These are phyloP conservation scores for Candida tropicalis DNA, from an alignment of 1,139 yeast species.

Conservation along the genomic window DNA sequence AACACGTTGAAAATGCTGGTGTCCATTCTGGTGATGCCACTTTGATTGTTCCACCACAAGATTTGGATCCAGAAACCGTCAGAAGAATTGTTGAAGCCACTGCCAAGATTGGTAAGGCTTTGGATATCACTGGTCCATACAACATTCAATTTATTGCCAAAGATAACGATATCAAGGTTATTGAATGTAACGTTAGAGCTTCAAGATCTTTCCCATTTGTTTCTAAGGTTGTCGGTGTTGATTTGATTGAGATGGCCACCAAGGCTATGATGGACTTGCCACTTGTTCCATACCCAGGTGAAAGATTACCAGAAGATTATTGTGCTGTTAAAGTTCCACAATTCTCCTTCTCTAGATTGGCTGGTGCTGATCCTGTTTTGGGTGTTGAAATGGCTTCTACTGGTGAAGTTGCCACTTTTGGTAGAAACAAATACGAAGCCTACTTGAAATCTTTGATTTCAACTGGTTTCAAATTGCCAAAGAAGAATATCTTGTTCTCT, in stretches of 20 bases:
- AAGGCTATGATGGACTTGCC: constrained; percentile 86
- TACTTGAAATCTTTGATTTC: constrained; percentile 92
- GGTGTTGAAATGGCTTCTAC: constrained; percentile 99
- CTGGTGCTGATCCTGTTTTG: constrained; percentile 98
- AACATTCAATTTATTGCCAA: constrained; percentile 87
- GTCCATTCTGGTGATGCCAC: constrained; percentile 99
- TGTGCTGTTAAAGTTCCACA: constrained; percentile 96
- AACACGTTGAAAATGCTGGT: constrained; percentile 98
- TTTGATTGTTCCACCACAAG: constrained; percentile 87
- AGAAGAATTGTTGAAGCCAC: constrained; percentile 74
- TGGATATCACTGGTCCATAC: constrained; percentile 97
- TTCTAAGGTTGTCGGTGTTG: constrained; percentile 90
- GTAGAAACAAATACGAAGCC: constrained; percentile 95
- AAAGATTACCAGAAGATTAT: constrained; percentile 86
- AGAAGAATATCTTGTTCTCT: constrained; percentile 90
- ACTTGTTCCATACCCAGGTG: constrained; percentile 84
- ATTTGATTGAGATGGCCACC: constrained; percentile 93
- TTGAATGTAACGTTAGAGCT: constrained; percentile 98
- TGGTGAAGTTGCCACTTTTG: constrained; percentile 98
- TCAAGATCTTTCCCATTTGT: constrained; percentile 99
- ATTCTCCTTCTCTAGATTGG: constrained; percentile 95
- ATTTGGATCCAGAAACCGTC: constrained; percentile 60
- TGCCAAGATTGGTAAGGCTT: constrained; percentile 89
- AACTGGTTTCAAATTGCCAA: constrained; percentile 93
- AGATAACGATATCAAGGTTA: constrained; percentile 77